Base-by-base conservation (phyloP, 805 yeast species). In the Saturnispora silvae region DNA sequence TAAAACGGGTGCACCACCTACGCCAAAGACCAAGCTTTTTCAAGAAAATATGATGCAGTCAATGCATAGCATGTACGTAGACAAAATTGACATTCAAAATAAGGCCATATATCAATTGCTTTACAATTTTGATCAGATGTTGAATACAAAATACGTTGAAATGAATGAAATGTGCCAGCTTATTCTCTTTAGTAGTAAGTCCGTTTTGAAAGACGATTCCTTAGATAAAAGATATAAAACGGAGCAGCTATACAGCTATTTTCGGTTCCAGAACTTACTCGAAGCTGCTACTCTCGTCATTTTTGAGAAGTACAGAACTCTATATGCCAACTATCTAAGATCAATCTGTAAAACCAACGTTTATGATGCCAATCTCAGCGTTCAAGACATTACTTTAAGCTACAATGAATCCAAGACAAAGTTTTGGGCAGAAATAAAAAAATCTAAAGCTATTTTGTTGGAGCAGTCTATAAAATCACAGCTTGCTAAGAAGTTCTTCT, bases 1-100 rank as follows among this genome's bases (percentile, higher is more conserved):
- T 7, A 11, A 7, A 5, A 11, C 15, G n/a, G 28, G 23, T 26
- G 16, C 20, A 8, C n/a, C 23, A 3, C 28, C 35, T 3, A 53
- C 59, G 0, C 59, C 59, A 13, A 46, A 26, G 10, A 41, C 55
- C 3, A 35, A 40, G 4, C 37, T 41, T 19, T 53, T 52, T 39
- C 35, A 38, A 6, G 51, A 52, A 23, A 46, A 49, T 4, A 53
- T 49, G 35, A 47, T 54, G 24, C 37, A 38, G 5, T 48, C 56
- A 13, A 40, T 44, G n/a, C 52, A 54, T 22, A 48, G 52, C 22
- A 28, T 54, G 19, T 52, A 41, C 23, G 17, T 28, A 14, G 52
- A 52, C n/a, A 48, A 50, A 25, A 35, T 38, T 7, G 39, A 40
- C 7, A 18, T 27, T 4, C 48, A 51, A 40, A 46, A 47, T 20